phyloP scores from a whole-genome alignment of 139 green algal genomes.

The Axilococcus clingmanii region DNA sequence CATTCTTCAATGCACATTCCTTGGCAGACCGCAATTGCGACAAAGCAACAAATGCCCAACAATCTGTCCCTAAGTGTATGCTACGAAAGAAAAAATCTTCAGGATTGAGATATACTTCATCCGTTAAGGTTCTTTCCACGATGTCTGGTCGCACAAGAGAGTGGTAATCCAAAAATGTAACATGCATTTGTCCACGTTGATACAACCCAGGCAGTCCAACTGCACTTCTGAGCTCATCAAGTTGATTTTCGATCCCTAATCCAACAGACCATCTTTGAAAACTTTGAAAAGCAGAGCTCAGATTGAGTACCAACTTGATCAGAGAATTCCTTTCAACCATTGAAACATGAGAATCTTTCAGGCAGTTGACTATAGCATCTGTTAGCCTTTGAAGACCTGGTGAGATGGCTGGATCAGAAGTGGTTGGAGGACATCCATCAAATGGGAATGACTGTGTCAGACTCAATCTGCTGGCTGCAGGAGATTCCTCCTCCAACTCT shows the following conservation, averaged over 20 bases:
- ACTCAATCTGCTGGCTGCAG: not conserved
- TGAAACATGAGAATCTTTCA: slow-evolving; percentile 12
- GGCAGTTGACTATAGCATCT: slow-evolving; percentile 6
- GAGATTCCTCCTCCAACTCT: slow-evolving; percentile 35
- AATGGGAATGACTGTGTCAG: slow-evolving; percentile 35
- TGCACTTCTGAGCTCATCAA: slow-evolving; percentile 15
- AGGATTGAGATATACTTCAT: slow-evolving; percentile 24
- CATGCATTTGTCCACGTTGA: not conserved
- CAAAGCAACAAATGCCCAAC: slow-evolving; percentile 34
- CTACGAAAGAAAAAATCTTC: slow-evolving; percentile 50
- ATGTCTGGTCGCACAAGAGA: slow-evolving; percentile 24
- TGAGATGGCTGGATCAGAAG: slow-evolving; percentile 13
- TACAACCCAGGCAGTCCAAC: slow-evolving; percentile 13
- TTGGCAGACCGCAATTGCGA: slow-evolving; percentile 4
- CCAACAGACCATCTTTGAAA: slow-evolving; percentile 42
- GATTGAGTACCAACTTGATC: slow-evolving; percentile 34
- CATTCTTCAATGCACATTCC: slow-evolving; percentile 3
- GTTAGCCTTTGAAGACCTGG: slow-evolving; percentile 24
- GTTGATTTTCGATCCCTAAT: slow-evolving; percentile 40
- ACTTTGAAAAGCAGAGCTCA: slow-evolving; percentile 21
- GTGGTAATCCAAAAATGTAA: slow-evolving; percentile 24
- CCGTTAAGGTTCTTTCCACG: slow-evolving; percentile 25
- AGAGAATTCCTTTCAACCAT: slow-evolving; percentile 34
- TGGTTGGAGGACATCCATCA: slow-evolving; percentile 31
- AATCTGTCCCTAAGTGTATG: slow-evolving; percentile 40